Base-by-base conservation (phyloP, 2,329 filamentous ascomycete genomes). In the Bipolaris oryzae region DNA sequence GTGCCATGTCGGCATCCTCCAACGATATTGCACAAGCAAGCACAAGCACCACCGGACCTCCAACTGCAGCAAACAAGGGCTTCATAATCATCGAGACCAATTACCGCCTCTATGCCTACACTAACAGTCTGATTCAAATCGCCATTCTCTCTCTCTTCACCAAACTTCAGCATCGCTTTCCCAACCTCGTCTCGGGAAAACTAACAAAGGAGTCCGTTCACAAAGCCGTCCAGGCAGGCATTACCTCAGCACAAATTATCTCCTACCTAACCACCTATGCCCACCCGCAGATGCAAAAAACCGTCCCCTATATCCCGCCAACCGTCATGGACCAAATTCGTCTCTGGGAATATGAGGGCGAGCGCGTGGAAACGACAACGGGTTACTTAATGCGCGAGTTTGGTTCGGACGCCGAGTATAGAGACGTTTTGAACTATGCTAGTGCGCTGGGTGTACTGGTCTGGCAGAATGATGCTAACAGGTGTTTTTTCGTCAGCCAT, bases 31-130 rank as follows among this genome's bases (percentile, higher is more conserved):
- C 79, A n/a, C 74, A 63, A 38, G 56, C 58, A 3, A 48, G 42
- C 31, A 56, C 53, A 50, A 49, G 55, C 34, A 53, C 47, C 13
- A 53, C 55, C 2, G 58, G 58, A 9, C 53, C 59, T 53, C 58
- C 60, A 64, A 67, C 55, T 48, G 54, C 69, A 16, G 77, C 67
- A 42, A 70, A 81, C 61, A 87, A 88, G 69, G 93, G 93, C 61
- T 95, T 92, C 79, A 92, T 99, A 72, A 93, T 99, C 69, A 86
- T 99, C 64, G 95, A 99, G 80, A 99, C 95, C 7, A 99, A 99
- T 79, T 98, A 97, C 80, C 90, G 95, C 23, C 80, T 99, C 66
- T 99, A 99, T 79, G 95, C 95, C 31, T 99, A 99, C 80, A 98
- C 96, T 6, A 89, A 90, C 33, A 96, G 92, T 0, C 91, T 93